Evolutionary conservation across 2,329 filamentous ascomycete species (phyloP), one percentile per base, ranked within the genome.

Genomic region (Chalaropsis thielavioides): DNA sequence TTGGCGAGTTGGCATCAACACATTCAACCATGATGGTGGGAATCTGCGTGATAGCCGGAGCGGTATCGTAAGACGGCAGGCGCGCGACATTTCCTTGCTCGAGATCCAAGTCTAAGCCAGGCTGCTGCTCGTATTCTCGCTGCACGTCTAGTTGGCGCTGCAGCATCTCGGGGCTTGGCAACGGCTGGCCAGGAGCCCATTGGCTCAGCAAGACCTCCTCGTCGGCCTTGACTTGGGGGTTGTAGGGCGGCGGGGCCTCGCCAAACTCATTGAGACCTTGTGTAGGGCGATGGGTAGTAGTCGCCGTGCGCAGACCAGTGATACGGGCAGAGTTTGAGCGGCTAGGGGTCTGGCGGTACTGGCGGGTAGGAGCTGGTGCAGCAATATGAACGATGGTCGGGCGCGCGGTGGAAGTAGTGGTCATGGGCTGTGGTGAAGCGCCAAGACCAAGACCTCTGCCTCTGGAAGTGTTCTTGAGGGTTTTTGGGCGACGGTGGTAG

Each of bases 121-220:
- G 60, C 22, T 31, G 40, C 24, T 62, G 41, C 41, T 62, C 41
- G 41, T 46, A 62, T n/a, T 51, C 62, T 13, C 62, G 35, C 62
- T 63, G 62, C 1, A 56, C 27, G 66, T 69, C 27, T 68, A 69
- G 54, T 72, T 72, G 15, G 67, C 65, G 24, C 68, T 71, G 38
- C 70, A 70, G 24, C 61, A 71, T 27, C 69, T 68, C 22, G 68
- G 68, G 10, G 66, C 70, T 35, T 68, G 64, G 60, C 41, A 62
- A 31, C 22, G 60, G 60, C 11, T 44, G 41, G 40, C 60, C 60
- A 31, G 60, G 60, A 19, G 60, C 60, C 60, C 60, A 62, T 5
- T 62, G 60, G 44, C 60, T 62, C 22, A 69, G 68, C 46, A 70
- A 68, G 63, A 63, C 62, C 5, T 43, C 44, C 15, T 63, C 62